Evolutionary conservation across 1,284 basidiomycete genomes (phyloP).

Genomic region (Cryptococcus hybrid): DNA sequence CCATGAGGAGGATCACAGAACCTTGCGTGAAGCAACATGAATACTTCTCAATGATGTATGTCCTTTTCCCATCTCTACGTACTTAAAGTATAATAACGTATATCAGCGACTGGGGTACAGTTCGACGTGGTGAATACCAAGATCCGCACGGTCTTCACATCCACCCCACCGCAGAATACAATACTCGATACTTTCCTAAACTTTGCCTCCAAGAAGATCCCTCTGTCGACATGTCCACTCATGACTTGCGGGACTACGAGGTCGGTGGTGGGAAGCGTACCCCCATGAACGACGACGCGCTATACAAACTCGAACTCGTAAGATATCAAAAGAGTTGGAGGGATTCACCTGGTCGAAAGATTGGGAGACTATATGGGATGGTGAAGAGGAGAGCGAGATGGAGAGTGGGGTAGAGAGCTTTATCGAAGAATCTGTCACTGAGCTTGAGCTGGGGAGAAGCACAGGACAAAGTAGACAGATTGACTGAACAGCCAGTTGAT

Average conservation of each 20-base stretch:
- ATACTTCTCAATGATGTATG: conserved; percentile 93
- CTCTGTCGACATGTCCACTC: conserved; percentile 48
- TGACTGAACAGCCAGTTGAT: neutral
- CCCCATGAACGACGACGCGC: conserved; percentile 34
- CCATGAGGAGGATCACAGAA: conserved; percentile 84
- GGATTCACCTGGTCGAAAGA: conserved; percentile 36
- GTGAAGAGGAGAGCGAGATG: conserved; percentile 3
- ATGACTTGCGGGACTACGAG: conserved; percentile 19
- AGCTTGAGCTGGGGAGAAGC: neutral
- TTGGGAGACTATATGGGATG: neutral
- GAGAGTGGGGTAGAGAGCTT: conserved; percentile 4
- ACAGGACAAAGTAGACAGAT: neutral
- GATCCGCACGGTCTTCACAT: conserved; percentile 97
- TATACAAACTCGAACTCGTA: conserved; percentile 30
- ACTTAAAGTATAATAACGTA: neutral
- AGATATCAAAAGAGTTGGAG: conserved; percentile 30
- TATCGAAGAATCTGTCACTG: neutral
- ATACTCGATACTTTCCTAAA: conserved; percentile 97
- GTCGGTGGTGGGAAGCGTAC: conserved; percentile 13
- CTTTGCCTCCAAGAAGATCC: conserved; percentile 94
- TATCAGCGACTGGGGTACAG: conserved; percentile 36
- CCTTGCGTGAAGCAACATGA: conserved; percentile 82
- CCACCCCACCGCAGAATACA: conserved; percentile 86
- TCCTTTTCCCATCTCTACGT: conserved; percentile 13
- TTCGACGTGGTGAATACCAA: conserved; percentile 36